Conservation (phyloP, 371 early-diverging fungal genomes). For the Mortierella sp. region DNA sequence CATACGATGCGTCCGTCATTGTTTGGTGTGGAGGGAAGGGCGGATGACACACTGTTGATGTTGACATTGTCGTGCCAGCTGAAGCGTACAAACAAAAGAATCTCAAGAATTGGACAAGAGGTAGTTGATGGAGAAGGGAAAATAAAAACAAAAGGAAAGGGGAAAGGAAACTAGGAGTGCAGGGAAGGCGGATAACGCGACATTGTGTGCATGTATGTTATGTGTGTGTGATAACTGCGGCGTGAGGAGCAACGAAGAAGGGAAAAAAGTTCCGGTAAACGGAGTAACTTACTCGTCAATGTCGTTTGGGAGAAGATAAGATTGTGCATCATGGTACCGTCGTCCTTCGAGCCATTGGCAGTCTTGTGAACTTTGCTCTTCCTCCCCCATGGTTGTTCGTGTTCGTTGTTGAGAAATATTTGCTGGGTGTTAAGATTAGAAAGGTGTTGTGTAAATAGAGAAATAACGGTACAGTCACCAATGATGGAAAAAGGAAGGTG, state of each 20-base stretch:
- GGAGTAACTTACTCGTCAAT: slow-evolving; percentile 9
- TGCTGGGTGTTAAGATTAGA: too few species aligned
- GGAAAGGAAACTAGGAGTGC: background rate
- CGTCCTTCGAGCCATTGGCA: slow-evolving; percentile 9
- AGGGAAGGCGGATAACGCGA: background rate
- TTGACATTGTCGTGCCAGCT: background rate
- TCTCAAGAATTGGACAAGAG: background rate
- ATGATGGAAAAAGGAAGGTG: too few species aligned
- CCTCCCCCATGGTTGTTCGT: background rate
- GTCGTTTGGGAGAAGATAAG: slow-evolving; percentile 14
- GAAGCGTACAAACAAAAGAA: background rate
- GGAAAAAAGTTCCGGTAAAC: background rate
- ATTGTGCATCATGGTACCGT: slow-evolving; percentile 10
- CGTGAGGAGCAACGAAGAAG: background rate
- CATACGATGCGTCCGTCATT: background rate
- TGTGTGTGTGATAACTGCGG: background rate
- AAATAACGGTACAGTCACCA: background rate
- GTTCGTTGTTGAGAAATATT: background rate
- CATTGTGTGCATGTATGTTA: background rate
- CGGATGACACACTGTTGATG: background rate
- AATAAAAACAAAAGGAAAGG: background rate
- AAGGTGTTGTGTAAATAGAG: background rate
- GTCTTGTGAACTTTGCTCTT: background rate
- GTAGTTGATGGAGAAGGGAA: background rate
- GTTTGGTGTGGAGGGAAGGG: background rate